These are phyloP conservation scores for Aspergillus calidoustus DNA, from an alignment of 2,329 filamentous ascomycete species.

Conservation along the genomic window DNA sequence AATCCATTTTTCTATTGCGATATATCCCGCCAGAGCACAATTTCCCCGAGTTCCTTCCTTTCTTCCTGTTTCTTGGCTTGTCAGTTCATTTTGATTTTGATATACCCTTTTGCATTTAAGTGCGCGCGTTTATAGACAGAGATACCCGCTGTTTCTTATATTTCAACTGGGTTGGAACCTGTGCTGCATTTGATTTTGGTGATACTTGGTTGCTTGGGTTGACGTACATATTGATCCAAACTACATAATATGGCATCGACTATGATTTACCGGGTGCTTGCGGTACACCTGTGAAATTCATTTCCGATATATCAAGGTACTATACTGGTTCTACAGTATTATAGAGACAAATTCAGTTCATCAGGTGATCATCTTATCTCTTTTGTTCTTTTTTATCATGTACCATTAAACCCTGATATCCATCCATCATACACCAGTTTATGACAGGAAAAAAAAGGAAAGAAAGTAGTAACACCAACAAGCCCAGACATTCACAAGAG, in stretches of 20 bases:
- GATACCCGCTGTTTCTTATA: constrained; percentile 3
- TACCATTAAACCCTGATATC: constrained; percentile 15
- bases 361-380: constrained; percentile 2
- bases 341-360: background rate
- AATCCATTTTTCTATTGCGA: too few species aligned
- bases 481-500: constrained; percentile 27
- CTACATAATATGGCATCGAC: too few species aligned
- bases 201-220: too few species aligned
- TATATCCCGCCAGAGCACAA: too few species aligned
- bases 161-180: background rate
- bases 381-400: constrained; percentile 17
- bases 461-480: constrained; percentile 16
- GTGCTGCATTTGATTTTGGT: background rate
- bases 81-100: background rate
- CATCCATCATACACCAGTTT: constrained; percentile 17
- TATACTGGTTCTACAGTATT: background rate
- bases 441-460: constrained; percentile 16
- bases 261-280: too few species aligned
- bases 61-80: too few species aligned
- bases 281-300: background rate
- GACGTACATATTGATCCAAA: too few species aligned
- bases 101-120: background rate
- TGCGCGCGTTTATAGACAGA: background rate
- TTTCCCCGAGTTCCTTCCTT: too few species aligned
- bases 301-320: background rate